Percentiles rank a stretch among this genome's conserved stretches.
Conservation (phyloP, 345 rosid species). For the Salix dunnii region DNA sequence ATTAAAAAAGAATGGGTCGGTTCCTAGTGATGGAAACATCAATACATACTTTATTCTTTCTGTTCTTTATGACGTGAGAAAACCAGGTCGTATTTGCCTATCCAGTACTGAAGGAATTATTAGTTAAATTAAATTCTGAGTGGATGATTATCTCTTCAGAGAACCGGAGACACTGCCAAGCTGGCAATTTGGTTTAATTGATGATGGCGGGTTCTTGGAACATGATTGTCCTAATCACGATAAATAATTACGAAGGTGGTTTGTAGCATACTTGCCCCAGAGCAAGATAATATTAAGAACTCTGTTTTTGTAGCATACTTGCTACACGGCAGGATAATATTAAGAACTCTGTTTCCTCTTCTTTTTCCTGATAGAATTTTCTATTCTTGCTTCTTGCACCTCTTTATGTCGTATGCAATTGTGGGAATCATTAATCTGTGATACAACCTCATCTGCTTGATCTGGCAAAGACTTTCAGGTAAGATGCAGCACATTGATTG, state of each 20-base stretch:
- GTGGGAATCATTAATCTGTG: background rate
- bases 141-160: slow-evolving; percentile 8
- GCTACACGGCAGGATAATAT: background rate
- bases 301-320: background rate
- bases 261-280: background rate
- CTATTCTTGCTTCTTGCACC: background rate
- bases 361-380: background rate
- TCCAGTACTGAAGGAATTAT: background rate
- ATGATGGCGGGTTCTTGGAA: background rate
- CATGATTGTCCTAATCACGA: background rate
- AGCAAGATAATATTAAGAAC: background rate
- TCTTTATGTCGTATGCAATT: background rate
- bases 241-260: background rate
- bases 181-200: slow-evolving; percentile 1
- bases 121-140: background rate
- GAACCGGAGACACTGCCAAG: background rate
- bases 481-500: background rate
- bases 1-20: background rate
- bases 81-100: background rate
- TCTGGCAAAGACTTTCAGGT: background rate
- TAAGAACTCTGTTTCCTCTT: background rate
- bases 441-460: background rate
- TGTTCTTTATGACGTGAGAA: background rate
- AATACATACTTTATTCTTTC: background rate
- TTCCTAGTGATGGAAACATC: background rate